These are phyloP conservation scores for Endoconidiophora laricicola DNA, from an alignment of 2,329 filamentous ascomycete species.

Conservation along the genomic window DNA sequence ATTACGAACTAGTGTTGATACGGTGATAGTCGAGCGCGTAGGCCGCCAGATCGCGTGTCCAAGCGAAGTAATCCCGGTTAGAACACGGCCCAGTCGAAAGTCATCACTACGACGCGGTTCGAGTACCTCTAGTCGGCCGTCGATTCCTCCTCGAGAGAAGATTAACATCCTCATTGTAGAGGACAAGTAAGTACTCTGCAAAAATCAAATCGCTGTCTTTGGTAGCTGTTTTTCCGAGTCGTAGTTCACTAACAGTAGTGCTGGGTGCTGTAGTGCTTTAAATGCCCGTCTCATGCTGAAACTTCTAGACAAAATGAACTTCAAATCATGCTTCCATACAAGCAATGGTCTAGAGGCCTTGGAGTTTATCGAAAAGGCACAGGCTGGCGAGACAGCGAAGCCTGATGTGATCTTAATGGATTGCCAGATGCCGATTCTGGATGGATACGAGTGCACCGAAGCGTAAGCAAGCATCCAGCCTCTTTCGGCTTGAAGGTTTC, in stretches of 20 bases:
- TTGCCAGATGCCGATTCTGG: conserved; percentile 59
- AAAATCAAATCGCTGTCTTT: too few species aligned
- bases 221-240: background rate
- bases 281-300: conserved; percentile 15
- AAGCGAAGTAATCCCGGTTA: too few species aligned
- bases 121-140: conserved; percentile 24
- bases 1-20: too few species aligned
- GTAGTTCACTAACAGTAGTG: background rate
- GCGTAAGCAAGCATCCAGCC: conserved; percentile 20
- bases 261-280: background rate
- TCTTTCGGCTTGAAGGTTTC: background rate
- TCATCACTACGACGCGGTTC: conserved; percentile 12
- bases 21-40: too few species aligned
- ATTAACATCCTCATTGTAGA: conserved; percentile 63
- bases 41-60: too few species aligned
- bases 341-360: conserved; percentile 70
- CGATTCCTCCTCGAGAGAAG: conserved; percentile 29
- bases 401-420: conserved; percentile 69
- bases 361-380: conserved; percentile 48
- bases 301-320: conserved; percentile 15
- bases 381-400: conserved; percentile 31
- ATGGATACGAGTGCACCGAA: conserved; percentile 64
- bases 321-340: conserved; percentile 1
- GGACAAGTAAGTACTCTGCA: conserved; percentile 45
- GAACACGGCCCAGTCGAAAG: conserved; percentile 15